Evolutionary conservation across 1,284 basidiomycete genomes (phyloP), one percentile per base, ranked within the genome.

Genomic region (Schizophyllum amplum): DNA sequence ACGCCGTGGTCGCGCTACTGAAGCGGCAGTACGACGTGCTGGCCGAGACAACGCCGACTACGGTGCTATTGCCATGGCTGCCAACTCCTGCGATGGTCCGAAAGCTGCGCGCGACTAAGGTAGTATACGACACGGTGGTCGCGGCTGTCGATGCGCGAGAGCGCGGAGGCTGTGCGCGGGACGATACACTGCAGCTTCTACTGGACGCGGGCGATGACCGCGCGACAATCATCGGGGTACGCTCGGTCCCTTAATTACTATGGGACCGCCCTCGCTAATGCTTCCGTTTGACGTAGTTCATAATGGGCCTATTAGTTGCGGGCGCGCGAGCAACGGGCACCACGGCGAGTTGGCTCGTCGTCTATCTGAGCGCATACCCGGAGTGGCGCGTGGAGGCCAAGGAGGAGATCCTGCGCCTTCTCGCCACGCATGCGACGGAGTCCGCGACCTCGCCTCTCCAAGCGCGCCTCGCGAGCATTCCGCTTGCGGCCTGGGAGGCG

Each of bases 321-420:
- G 87, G 86, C 20, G 82, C 87, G 50, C 78, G 87, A 65, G 85
- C 86, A 17, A 89, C 86, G 52, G 86, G 87, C 4, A 84, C 84
- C 15, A 86, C 85, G 62, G 80, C 82, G 79, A 59, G 63, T 24
- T 89, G 86, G 86, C 68, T 90, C 52, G 71, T 83, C 59, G 84
- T 82, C 23, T 89, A 81, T 68, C 75, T 89, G 47, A 84, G 82
- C 26, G 79, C 78, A 25, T 77, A 87, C 63, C 71, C 73, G 25
- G 78, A 83, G 59, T 89, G 86, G 86, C 74, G 77, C 53, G 67
- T 68, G 51, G 81, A 79, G 68, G 81, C 80, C 42, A 70, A 76
- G 58, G 62, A 72, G 51, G 81, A 92, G 72, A 70, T 88, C 54
- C 78, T 86, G 67, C 68, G 75, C 59, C 71, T 90, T 63, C 72